Percentiles rank a stretch among this genome's conserved stretches.
These are phyloP conservation scores for Umbellularia californica DNA, from an alignment of 164 flowering plant genomes.

Conservation along the genomic window DNA sequence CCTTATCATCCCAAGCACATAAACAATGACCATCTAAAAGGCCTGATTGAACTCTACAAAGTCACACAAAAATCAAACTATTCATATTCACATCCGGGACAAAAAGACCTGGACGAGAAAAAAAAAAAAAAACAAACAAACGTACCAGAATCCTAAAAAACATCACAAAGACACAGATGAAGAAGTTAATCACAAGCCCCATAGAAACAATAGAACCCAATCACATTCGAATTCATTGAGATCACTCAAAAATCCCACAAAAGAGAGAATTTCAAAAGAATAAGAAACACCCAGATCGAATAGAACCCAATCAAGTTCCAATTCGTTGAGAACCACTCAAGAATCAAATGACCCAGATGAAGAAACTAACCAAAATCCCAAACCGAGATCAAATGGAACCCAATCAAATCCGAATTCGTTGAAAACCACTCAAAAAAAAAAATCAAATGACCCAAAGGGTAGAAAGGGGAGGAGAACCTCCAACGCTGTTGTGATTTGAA, in stretches of 20 bases:
- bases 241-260: background rate
- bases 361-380: background rate
- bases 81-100: background rate
- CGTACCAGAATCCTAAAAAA: no score
- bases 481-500: constrained; percentile 88
- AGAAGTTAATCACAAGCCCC: background rate
- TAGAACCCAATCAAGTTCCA: background rate
- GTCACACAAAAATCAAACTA: background rate
- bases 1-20: background rate
- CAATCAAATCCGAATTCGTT: background rate
- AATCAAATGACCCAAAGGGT: background rate
- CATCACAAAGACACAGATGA: background rate
- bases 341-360: background rate
- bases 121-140: no score
- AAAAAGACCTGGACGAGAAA: background rate
- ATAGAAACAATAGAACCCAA: background rate
- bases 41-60: background rate
- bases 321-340: background rate
- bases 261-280: background rate
- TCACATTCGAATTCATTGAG: background rate
- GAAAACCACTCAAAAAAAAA: background rate
- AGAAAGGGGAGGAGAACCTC: constrained; percentile 40
- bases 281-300: background rate
- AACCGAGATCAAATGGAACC: background rate
- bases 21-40: background rate